Base-by-base conservation (phyloP, 139 green algal species). In the Closterium sp. region DNA sequence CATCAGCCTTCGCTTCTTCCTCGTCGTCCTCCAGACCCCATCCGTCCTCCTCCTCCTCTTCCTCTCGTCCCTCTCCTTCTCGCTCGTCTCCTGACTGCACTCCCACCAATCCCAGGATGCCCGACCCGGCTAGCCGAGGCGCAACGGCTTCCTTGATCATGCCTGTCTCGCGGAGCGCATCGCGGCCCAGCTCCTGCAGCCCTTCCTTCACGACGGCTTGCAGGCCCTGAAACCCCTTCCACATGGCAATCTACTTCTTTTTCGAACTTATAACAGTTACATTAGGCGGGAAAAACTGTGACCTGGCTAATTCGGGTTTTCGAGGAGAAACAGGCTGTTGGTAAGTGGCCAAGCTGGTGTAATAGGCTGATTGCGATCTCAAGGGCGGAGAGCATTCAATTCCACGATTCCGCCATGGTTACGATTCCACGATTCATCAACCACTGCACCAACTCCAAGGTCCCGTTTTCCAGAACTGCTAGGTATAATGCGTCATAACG, bases 81-180 rank as follows among this genome's bases (percentile, higher is more conserved):
- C 62, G 62, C 62, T 79, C 62, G 62, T 79, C 62, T 22, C 62
- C 62, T 13, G 62, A 79, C 62, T 79, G 62, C 13, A 27, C 62
- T 5, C 62, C 62, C 17, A 79, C 62, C 62, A 79, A 24, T 22
- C 62, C 62, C 62, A 79, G 17, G 62, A 79, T 79, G 17, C 62
- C 62, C 13, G 62, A 79, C 62, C 62, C 62, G 62, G 62, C 62
- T 79, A 79, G 62, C 19, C 62, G 62, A 22, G 62, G 62, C 62
- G 62, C 62, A 79, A 79, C 62, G 62, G 62, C 62, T 24, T 79
- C 62, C 19, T 79, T 79, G 29, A 90, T 50, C n/a, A 90, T 50
- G 30, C 28, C 70, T 86, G 88, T 90, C 88, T 90, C 88, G 38
- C 88, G 88, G n/a, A 90, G 88, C 28, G 88, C 88, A 31, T 90